A percentile compares a stretch with the other conserved stretches of the same genome.
These are phyloP conservation scores for Nicotiana otophora DNA, from an alignment of 257 asterid species.

Conservation along the genomic window DNA sequence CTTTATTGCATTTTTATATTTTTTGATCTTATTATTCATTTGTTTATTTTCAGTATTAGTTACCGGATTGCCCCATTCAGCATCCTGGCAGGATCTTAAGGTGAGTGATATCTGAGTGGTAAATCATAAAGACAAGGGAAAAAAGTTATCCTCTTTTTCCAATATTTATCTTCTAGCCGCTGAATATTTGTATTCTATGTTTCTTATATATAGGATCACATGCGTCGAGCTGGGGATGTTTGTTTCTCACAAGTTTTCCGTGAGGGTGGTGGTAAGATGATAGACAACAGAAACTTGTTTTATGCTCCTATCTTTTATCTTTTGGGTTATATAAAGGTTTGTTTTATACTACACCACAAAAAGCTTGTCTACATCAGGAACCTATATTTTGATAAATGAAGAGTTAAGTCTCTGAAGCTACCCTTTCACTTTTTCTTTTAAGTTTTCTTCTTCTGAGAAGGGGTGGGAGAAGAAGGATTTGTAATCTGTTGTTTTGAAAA, in stretches of 20 bases:
- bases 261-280: slow-evolving; percentile 83
- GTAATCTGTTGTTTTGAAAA: not conserved
- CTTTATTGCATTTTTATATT: not conserved
- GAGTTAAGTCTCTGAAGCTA: not conserved
- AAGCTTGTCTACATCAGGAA: not conserved
- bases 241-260: slow-evolving; percentile 97
- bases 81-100: slow-evolving; percentile 99
- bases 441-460: not conserved
- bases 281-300: not conserved
- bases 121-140: not conserved
- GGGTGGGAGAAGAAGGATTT: not conserved
- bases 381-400: not conserved
- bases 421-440: not conserved
- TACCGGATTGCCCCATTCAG: slow-evolving; percentile 85
- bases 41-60: slow-evolving; percentile 52
- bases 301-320: not conserved
- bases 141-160: not conserved
- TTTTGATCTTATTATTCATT: slow-evolving; percentile 11
- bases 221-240: slow-evolving; percentile 99
- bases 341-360: not conserved
- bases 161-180: not conserved
- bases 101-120: slow-evolving; percentile 25
- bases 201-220: slow-evolving; percentile 69
- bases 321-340: not conserved
- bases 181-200: slow-evolving; percentile 9